These are phyloP conservation scores for Agastache rugosa DNA, from an alignment of 257 asterid genomes.

Conservation along the genomic window DNA sequence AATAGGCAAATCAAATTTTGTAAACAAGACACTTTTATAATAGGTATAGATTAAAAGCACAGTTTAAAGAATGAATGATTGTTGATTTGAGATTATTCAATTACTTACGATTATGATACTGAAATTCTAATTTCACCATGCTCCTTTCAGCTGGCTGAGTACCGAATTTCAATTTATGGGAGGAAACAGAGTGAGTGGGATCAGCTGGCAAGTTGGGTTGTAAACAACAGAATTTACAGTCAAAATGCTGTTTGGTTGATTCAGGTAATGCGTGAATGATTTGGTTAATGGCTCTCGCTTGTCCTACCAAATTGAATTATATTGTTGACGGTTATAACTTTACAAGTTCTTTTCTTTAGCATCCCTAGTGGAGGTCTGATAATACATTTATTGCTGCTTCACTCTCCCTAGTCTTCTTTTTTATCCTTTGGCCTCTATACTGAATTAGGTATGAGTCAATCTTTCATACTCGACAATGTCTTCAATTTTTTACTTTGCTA, in stretches of 20 bases:
- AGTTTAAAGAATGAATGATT: constrained; percentile 15
- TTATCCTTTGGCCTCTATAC: constrained; percentile 11
- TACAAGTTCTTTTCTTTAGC: not conserved
- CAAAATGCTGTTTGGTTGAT: constrained; percentile 93
- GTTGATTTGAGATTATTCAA: constrained; percentile 34
- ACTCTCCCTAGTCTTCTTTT: constrained; percentile 12
- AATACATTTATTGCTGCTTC: constrained; percentile 16
- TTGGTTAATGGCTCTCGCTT: constrained; percentile 21
- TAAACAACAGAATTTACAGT: constrained; percentile 75
- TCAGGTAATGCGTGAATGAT: constrained; percentile 60
- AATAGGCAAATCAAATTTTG: no score
- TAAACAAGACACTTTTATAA: no score
- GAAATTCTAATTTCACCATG: constrained; percentile 33
- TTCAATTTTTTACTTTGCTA: constrained; percentile 8
- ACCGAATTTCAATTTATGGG: constrained; percentile 86
- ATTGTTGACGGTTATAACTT: constrained; percentile 19
- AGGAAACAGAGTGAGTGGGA: constrained; percentile 97
- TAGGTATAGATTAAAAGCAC: not conserved
- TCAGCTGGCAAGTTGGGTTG: constrained; percentile 92
- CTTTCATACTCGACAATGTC: not conserved
- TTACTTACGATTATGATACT: constrained; percentile 24
- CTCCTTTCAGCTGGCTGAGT: constrained; percentile 81
- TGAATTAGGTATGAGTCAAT: constrained; percentile 6
- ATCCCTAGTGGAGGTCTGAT: constrained; percentile 6
- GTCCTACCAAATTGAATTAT: constrained; percentile 27